phyloP scores from a whole-genome alignment of 495 filamentous ascomycete species.

The Recurvomyces mirabilis region DNA sequence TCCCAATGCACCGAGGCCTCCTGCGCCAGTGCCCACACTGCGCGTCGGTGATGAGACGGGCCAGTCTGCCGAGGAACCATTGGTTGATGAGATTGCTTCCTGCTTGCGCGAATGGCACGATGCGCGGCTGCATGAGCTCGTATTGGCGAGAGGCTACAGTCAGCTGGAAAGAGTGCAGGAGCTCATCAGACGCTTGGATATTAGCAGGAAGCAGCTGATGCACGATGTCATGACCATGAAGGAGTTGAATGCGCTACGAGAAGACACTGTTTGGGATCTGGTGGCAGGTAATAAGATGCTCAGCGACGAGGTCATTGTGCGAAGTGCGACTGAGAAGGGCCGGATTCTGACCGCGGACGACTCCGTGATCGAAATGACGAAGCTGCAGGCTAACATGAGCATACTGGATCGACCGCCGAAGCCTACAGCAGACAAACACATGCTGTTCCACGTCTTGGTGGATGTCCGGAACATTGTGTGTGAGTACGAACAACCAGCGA shows the following conservation, averaged over 20 bases:
- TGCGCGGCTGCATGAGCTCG: constrained; percentile 87
- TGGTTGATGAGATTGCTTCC: constrained; percentile 95
- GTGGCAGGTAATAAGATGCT: constrained; percentile 89
- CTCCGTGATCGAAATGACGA: constrained; percentile 82
- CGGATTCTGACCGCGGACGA: constrained; percentile 83
- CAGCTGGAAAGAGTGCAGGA: constrained; percentile 69
- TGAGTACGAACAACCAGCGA: constrained; percentile 56
- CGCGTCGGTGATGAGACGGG: constrained; percentile 95
- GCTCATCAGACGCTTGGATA: constrained; percentile 67
- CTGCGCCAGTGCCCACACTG: constrained; percentile 90
- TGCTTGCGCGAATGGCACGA: constrained; percentile 97
- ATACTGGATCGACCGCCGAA: constrained; percentile 70
- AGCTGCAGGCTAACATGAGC: constrained; percentile 90
- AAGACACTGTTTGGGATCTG: constrained; percentile 88
- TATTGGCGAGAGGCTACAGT: constrained; percentile 69
- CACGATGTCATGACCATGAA: constrained; percentile 82
- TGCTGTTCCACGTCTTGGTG: constrained; percentile 73
- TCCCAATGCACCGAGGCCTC: constrained; percentile 58
- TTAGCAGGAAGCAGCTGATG: constrained; percentile 75
- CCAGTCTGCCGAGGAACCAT: constrained; percentile 72
- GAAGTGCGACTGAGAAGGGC: constrained; percentile 72
- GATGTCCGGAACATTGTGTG: constrained; percentile 72
- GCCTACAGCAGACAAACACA: constrained; percentile 52
- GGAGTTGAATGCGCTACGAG: constrained; percentile 64
- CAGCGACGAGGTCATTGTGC: constrained; percentile 81